Base-by-base conservation (phyloP, 169 alveolate genomes). In the Plasmodium coatneyi region DNA sequence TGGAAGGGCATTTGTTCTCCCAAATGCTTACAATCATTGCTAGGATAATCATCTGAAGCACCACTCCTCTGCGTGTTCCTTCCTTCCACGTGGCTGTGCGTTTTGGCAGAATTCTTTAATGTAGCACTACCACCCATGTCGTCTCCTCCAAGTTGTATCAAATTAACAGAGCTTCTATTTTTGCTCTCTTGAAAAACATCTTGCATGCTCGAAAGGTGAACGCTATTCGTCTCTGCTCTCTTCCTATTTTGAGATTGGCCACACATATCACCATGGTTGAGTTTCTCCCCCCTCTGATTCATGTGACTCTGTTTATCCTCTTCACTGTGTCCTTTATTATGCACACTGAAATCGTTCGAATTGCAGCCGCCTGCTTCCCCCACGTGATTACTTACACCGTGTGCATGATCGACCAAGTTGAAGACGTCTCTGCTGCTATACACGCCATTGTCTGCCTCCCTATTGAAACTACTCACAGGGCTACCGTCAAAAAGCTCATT, bases 131-230 rank as follows among this genome's bases (percentile, higher is more conserved):
- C 43, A 41, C 34, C 60, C 10, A 66, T 25, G 41, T 36, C 76
- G 22, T 56, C 49, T 9, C 30, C 46, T 14, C n/a, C 72, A 46
- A 60, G 1, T 9, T 82, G 56, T 9, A 82, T 54, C 39, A 82
- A 36, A 60, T 82, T 60, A 16, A 34, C 46, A 2, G 79, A 60
- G 72, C 30, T 25, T 0, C 87, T 25, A 7, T 19, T 19, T 9
- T 41, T 34, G 19, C 76, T 16, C 34, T 83, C 92, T 5, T 70
- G 76, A 71, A 83, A 83, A 83, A 83, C 82, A 41, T 83, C 83
- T 14, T 83, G 74, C 9, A 71, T 54, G 52, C 25, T 41, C 2
- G 56, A 70, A 34, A 34, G 2, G 52, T 83, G 19, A 32, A 60
- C 14, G 39, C 32, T 82, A 7, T 60, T 60, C 22, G 39, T 36